phyloP scores from a whole-genome alignment of 768 basidiomycete species.

The Mycena galericulata region DNA sequence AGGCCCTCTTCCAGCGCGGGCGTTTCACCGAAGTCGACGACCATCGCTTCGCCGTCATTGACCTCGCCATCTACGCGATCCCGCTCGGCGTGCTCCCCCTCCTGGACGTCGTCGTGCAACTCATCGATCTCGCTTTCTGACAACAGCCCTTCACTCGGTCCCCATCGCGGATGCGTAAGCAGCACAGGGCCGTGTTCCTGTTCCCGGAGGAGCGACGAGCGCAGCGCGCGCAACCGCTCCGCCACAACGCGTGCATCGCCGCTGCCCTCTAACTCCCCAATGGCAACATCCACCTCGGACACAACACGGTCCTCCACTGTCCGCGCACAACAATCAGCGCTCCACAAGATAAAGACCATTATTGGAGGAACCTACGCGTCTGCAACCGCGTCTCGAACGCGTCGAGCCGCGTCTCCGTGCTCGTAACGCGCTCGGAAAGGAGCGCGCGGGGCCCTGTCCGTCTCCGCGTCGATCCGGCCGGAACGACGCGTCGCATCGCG shows the following conservation, averaged over 20 bases:
- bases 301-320: not conserved
- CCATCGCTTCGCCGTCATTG: too few species aligned
- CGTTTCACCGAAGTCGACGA: too few species aligned
- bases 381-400: slow-evolving; percentile 9
- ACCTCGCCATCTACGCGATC: too few species aligned
- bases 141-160: not conserved
- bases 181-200: not conserved
- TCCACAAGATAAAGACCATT: too few species aligned
- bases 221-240: slow-evolving; percentile 13
- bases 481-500: not conserved
- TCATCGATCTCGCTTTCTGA: not conserved
- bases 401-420: slow-evolving; percentile 23
- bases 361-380: not conserved
- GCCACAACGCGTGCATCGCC: slow-evolving; percentile 9
- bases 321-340: not conserved
- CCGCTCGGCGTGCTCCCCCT: too few species aligned
- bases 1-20: too few species aligned
- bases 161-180: not conserved
- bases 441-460: not conserved
- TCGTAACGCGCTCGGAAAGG: slow-evolving; percentile 6
- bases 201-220: slow-evolving; percentile 6
- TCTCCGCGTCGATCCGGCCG: not conserved
- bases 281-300: not conserved
- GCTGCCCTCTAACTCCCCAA: slow-evolving; percentile 6
- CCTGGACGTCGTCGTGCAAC: too few species aligned